These are phyloP conservation scores for Podaxis sp. DNA, from an alignment of 768 basidiomycete species.

Conservation along the genomic window DNA sequence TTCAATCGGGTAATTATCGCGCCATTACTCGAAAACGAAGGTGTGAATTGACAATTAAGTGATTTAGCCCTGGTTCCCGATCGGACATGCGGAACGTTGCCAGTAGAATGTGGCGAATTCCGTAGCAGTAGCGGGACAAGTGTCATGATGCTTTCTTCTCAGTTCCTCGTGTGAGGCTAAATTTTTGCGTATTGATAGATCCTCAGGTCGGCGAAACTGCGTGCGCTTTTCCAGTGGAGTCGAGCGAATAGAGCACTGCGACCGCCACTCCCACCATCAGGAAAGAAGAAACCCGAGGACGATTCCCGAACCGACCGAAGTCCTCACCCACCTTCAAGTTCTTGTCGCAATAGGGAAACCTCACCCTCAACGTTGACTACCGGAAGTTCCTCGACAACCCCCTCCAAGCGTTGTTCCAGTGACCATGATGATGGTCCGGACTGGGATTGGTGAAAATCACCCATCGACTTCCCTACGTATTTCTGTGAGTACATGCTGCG, in stretches of 20 bases:
- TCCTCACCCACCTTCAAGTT: not conserved
- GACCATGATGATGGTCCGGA: conserved; percentile 8
- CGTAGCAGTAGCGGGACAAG: conserved; percentile 2
- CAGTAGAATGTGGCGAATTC: not conserved
- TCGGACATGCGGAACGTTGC: not conserved
- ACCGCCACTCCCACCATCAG: not conserved
- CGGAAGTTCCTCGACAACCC: not conserved
- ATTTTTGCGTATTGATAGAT: not conserved
- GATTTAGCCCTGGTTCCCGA: not conserved
- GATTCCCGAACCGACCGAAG: not conserved
- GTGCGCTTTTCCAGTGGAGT: conserved; percentile 11
- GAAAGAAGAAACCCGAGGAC: not conserved
- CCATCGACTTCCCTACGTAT: not conserved
- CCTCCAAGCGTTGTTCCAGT: not conserved
- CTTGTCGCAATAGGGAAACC: not conserved
- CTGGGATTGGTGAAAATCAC: conserved; percentile 16
- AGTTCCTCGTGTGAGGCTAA: not conserved
- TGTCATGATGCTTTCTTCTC: not conserved
- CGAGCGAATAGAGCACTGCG: not conserved
- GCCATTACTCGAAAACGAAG: not conserved
- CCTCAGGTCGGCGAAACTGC: conserved; percentile 2
- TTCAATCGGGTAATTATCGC: conserved; percentile 11
- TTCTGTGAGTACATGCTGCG: not conserved
- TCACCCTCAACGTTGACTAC: not conserved
- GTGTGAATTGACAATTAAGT: not conserved